A percentile compares a stretch with the other conserved stretches of the same genome.
Evolutionary conservation across 495 filamentous ascomycete species (phyloP).

Genomic region (Penicillium macrosclerotiorum): DNA sequence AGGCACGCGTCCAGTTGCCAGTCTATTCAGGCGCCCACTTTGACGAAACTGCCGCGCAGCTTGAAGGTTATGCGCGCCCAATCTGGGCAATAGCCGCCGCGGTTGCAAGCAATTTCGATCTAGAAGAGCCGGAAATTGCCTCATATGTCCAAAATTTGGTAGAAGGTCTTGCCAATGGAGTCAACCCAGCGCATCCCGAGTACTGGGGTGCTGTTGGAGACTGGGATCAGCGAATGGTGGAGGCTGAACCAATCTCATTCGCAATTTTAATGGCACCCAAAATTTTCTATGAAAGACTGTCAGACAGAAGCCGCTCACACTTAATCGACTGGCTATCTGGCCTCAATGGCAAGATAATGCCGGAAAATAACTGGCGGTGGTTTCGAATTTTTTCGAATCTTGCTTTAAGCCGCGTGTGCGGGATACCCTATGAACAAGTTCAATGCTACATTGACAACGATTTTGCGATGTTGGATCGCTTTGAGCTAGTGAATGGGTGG

Average conservation of each 20-base stretch:
- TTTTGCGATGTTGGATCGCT: constrained; percentile 10
- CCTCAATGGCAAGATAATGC: constrained; percentile 14
- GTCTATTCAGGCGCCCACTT: not conserved
- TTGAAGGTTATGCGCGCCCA: constrained; percentile 7
- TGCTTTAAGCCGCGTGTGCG: constrained; percentile 6
- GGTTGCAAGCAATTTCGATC: not conserved
- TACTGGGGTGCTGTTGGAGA: constrained; percentile 6
- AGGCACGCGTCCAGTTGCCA: constrained; percentile 1
- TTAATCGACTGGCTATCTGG: constrained; percentile 11
- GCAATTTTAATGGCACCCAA: constrained; percentile 13
- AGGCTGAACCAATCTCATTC: constrained; percentile 23
- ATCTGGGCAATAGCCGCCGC: constrained; percentile 3
- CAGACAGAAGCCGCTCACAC: not conserved
- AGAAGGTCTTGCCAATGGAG: not conserved
- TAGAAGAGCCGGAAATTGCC: not conserved
- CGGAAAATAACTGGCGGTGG: constrained; percentile 21
- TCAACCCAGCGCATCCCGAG: constrained; percentile 2
- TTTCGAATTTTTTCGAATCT: constrained; percentile 20
- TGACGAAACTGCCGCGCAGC: not conserved
- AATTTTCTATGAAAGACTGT: constrained; percentile 7
- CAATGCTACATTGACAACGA: constrained; percentile 7
- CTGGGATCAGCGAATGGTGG: constrained; percentile 24
- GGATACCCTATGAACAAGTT: constrained; percentile 6
- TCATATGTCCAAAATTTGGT: too few species aligned
- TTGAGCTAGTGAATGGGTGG: constrained; percentile 62